These are phyloP conservation scores for Solanum paucissectum DNA, from an alignment of 257 asterid genomes.

Conservation along the genomic window DNA sequence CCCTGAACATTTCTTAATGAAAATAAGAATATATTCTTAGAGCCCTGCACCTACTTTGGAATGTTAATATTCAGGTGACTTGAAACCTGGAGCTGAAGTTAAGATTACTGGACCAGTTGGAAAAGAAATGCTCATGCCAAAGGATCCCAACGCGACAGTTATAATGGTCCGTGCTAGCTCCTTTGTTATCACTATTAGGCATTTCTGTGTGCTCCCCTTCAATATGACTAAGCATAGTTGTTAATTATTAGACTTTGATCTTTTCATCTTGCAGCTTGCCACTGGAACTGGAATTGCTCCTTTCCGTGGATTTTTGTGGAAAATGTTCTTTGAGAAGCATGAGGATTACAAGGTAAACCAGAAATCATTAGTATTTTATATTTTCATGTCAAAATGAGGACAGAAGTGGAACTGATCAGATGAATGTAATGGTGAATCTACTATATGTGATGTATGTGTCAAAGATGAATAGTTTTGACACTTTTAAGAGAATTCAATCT, in stretches of 20 bases:
- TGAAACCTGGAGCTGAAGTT: conserved; percentile 77
- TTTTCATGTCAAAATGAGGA: background rate
- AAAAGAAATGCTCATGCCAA: conserved; percentile 96
- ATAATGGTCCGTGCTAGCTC: conserved; percentile 39
- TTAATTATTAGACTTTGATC: background rate
- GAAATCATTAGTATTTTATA: background rate
- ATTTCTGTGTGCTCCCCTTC: background rate
- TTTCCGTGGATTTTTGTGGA: conserved; percentile 88
- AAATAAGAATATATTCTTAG: background rate
- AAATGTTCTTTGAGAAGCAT: conserved; percentile 94
- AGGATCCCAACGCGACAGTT: conserved; percentile 79
- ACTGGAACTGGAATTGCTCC: conserved; percentile 99
- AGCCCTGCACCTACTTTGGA: background rate
- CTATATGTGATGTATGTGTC: background rate
- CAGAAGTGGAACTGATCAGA: background rate
- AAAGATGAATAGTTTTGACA: background rate
- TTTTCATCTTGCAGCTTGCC: conserved; percentile 42
- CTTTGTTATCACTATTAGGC: background rate
- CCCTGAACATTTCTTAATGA: background rate
- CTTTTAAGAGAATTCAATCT: background rate
- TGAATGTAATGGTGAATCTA: background rate
- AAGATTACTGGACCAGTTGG: conserved; percentile 93
- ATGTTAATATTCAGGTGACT: conserved; percentile 50
- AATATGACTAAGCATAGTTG: background rate
- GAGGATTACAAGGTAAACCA: conserved; percentile 62